These are phyloP conservation scores for Dryas integrifolia DNA, from an alignment of 331 rosid species.

Conservation along the genomic window DNA sequence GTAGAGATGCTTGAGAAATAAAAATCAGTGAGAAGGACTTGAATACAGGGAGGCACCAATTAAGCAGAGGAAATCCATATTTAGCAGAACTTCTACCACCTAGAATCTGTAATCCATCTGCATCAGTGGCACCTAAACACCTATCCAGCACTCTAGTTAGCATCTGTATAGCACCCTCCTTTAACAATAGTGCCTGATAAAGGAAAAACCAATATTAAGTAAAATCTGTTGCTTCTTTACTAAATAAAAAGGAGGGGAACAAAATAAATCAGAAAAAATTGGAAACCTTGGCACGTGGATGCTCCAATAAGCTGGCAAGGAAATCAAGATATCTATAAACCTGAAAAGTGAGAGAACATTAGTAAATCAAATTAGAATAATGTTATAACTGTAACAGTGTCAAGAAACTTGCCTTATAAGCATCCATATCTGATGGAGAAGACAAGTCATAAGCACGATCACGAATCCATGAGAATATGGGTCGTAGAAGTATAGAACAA, in stretches of 20 bases:
- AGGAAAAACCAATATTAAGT: constrained; percentile 17
- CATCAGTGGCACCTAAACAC: constrained; percentile 48
- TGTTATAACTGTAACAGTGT: constrained; percentile 13
- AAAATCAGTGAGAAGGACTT: constrained; percentile 68
- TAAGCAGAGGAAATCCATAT: constrained; percentile 39
- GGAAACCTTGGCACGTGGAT: constrained; percentile 85
- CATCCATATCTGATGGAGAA: constrained; percentile 59
- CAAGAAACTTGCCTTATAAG: constrained; percentile 55
- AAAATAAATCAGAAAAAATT: constrained; percentile 6
- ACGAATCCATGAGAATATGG: constrained; percentile 56
- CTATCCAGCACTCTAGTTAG: constrained; percentile 59
- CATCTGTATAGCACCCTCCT: constrained; percentile 56
- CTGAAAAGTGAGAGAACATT: constrained; percentile 41
- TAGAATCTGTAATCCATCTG: constrained; percentile 45
- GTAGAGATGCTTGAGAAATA: constrained; percentile 41
- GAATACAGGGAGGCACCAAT: constrained; percentile 82
- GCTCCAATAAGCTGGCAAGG: constrained; percentile 85
- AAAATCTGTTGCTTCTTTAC: not conserved
- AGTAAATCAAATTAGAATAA: constrained; percentile 17
- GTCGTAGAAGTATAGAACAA: constrained; percentile 63
- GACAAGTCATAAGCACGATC: constrained; percentile 52
- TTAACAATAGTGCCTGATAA: constrained; percentile 61
- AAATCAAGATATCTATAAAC: constrained; percentile 84
- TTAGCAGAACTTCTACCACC: constrained; percentile 52
- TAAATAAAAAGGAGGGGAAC: not conserved